These are phyloP conservation scores for Pestalotiopsis sp. DNA, from an alignment of 2,329 filamentous ascomycete species.

Conservation along the genomic window DNA sequence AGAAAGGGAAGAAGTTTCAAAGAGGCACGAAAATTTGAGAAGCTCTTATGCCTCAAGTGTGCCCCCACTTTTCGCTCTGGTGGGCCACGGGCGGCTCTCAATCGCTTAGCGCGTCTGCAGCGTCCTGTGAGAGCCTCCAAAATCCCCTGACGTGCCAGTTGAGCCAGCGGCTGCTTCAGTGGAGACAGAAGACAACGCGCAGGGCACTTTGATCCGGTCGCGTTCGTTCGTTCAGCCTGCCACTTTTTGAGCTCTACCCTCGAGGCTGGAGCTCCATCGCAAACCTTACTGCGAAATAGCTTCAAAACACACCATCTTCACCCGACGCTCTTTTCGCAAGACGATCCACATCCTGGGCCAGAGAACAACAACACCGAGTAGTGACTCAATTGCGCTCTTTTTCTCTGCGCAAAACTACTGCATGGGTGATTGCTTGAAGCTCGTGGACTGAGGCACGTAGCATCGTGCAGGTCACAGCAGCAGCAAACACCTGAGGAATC, in stretches of 20 bases:
- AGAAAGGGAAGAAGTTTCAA: constrained; percentile 32
- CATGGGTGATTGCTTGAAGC: not conserved
- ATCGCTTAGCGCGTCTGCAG: constrained; percentile 12
- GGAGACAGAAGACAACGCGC: not conserved
- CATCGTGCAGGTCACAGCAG: not conserved
- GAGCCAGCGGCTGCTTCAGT: not conserved
- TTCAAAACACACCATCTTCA: not conserved
- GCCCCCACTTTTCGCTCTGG: not conserved
- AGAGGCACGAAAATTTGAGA: constrained; percentile 8
- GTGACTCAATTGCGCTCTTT: not conserved
- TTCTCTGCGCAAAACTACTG: not conserved
- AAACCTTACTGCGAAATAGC: constrained; percentile 2
- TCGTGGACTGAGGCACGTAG: not conserved
- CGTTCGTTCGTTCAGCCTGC: constrained; percentile 1
- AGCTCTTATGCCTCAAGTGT: not conserved
- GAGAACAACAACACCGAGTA: not conserved
- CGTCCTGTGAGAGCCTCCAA: constrained; percentile 1
- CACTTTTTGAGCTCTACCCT: constrained; percentile 5
- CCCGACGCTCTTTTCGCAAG: not conserved
- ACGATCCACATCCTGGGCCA: not conserved
- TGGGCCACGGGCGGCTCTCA: not conserved
- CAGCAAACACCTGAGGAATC: not conserved
- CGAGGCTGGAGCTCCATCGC: constrained; percentile 2
- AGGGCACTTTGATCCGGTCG: not conserved
- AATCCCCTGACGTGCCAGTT: not conserved